phyloP scores from a whole-genome alignment of 1,284 basidiomycete genomes.

The Inonotus obliquus region DNA sequence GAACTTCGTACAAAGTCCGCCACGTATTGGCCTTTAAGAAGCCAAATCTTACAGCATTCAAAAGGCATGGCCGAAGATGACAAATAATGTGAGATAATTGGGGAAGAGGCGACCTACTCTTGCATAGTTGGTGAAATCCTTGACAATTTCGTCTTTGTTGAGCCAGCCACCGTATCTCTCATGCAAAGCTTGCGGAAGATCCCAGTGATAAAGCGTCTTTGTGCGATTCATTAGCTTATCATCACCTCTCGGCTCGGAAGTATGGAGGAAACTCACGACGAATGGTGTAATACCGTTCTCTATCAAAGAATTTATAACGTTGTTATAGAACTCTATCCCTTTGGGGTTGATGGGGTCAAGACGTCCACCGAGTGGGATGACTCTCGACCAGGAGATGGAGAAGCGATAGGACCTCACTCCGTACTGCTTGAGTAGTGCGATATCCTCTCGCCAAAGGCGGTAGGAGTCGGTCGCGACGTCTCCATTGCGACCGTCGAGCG shows the following conservation, averaged over 20 bases:
- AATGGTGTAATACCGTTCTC: constrained; percentile 62
- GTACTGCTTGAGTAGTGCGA: constrained; percentile 55
- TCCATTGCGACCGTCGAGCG: constrained; percentile 59
- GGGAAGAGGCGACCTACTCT: constrained; percentile 32
- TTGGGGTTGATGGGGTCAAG: constrained; percentile 65
- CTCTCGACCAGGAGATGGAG: constrained; percentile 70
- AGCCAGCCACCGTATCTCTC: constrained; percentile 74
- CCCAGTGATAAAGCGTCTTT: constrained; percentile 79
- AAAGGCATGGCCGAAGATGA: constrained; percentile 5
- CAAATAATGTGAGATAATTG: constrained; percentile 3
- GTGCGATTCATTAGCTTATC: background rate
- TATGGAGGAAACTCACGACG: constrained; percentile 42
- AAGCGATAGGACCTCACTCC: constrained; percentile 63
- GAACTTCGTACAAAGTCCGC: background rate
- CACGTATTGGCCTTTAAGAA: background rate
- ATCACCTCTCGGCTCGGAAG: background rate
- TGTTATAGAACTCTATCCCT: constrained; percentile 66
- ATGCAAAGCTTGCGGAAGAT: constrained; percentile 65
- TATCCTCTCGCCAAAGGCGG: constrained; percentile 62
- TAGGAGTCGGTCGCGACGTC: constrained; percentile 71
- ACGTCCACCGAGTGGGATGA: constrained; percentile 65
- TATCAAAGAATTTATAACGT: constrained; percentile 63
- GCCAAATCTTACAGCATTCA: background rate
- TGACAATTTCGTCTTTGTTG: constrained; percentile 54
- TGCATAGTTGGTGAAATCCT: constrained; percentile 63